Base-by-base conservation (phyloP, 164 flowering plant genomes). In the Macadamia tetraphylla region DNA sequence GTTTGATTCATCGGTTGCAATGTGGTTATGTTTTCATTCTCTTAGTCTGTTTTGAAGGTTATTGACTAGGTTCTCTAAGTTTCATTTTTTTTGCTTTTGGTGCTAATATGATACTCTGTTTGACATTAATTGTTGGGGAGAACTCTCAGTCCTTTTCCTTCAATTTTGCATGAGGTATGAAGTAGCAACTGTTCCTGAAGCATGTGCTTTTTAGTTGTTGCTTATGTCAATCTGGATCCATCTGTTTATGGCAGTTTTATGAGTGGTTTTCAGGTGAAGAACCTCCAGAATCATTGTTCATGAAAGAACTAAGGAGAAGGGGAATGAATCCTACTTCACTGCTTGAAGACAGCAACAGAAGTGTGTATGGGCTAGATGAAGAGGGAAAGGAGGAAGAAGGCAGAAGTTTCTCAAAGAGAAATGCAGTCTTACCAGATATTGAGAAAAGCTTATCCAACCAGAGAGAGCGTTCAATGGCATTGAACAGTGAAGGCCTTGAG, bases 401-500 rank as follows among this genome's bases (percentile, higher is more conserved):
- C 23, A 68, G 81, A 61, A 77, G 74, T 29, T 80, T 77, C 67
- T 75, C 83, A 6, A 82, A 69, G 64, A 86, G 87, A 74, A 87
- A 79, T 64, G 78, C 80, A 12, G 80, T 86, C 52, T 79, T 94
- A n/a, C 77, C 88, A 8, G 90, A 87, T 65, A 42, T 68, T 42
- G 90, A 86, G 60, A 77, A 76, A 62, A 78, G 81, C 72, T 71
- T 87, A 6, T 49, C 76, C n/a, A 83, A 86, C 77, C 98, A 94
- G 73, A 84, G 97, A 72, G 93, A 91, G 69, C 82, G 79, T 3
- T 94, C 98, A 43, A 85, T 91, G 88, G 83, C 83, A 8, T 75
- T 94, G 78, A 94, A 91, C 77, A 91, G 97, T 68, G 98, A 94
- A 83, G 98, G 98, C 74, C 91, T 94, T 67, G 97, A 94, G 98